Evolutionary conservation across 2,329 filamentous ascomycete genomes (phyloP), one percentile per base, ranked within the genome.

Genomic region (Aspergillus japonicus): DNA sequence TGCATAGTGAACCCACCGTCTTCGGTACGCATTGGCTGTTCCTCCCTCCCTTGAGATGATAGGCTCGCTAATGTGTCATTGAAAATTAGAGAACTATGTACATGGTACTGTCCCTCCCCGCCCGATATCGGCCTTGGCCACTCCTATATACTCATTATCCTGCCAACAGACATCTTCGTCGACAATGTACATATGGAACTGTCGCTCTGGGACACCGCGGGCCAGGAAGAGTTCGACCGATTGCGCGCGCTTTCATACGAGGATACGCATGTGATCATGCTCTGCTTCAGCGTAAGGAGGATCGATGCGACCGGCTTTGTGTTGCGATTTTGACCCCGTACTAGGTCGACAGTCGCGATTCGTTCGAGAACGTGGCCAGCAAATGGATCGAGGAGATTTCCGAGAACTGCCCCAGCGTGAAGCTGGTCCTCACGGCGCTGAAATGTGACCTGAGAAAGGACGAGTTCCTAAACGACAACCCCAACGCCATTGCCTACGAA

Each of bases 311-410:
- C 2, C 14, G 14, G 39, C 39, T 7, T 14, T 12, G 33, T n/a
- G 16, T 19, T 6, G 39, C 39, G 6, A 7, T 19, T 44, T 16
- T 44, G 39, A 55, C 19, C 5, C 23, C 16, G 19, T n/a, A 21
- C 23, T 62, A 86, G 84, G 84, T 98, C 75, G 95, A 99, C 78
- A 96, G 91, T 75, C 92, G 90, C 68, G 93, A 97, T 77, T 97
- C 93, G 3, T 87, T 99, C 62, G 95, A 99, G 77, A 99, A 99
- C 85, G 92, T 99, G 62, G 92, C 96, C 77, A 94, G 91, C 69
- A 99, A 99, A 80, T 99, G 95, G 95, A 91, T 97, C 5, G 90
- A 91, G 63, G 95, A 99, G 78, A 99, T 99, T 67, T 91, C 93
- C 64, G 95, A 99, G 79, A 97, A 99, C 80, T 98, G 95, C 78